Percentiles rank a stretch among this genome's conserved stretches.
These are phyloP conservation scores for Collybia sp. DNA, from an alignment of 768 basidiomycete genomes.

Conservation along the genomic window DNA sequence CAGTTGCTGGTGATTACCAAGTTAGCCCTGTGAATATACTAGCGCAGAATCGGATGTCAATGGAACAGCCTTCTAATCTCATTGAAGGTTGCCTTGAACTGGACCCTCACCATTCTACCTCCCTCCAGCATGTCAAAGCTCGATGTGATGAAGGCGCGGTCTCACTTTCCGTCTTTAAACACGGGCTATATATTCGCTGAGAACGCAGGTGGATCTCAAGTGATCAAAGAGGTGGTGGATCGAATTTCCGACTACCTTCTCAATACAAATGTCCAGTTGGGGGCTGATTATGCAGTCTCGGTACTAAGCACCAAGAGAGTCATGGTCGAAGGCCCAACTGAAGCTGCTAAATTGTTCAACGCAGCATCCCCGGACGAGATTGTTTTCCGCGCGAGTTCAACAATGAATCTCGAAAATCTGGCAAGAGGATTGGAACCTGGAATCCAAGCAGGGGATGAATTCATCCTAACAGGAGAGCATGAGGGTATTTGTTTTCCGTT, in stretches of 20 bases:
- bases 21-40: too few species aligned
- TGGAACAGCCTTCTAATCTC: too few species aligned
- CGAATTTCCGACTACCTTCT: slow-evolving; percentile 62
- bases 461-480: slow-evolving; percentile 76
- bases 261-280: slow-evolving; percentile 71
- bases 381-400: slow-evolving; percentile 62
- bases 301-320: slow-evolving; percentile 44
- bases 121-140: slow-evolving; percentile 20
- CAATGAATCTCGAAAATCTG: slow-evolving; percentile 66
- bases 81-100: too few species aligned
- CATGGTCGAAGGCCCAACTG: slow-evolving; percentile 41
- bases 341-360: slow-evolving; percentile 59
- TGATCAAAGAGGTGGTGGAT: slow-evolving; percentile 48
- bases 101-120: neutral
- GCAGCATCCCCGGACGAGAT: slow-evolving; percentile 60
- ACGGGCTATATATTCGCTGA: slow-evolving; percentile 66
- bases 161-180: slow-evolving; percentile 58
- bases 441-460: slow-evolving; percentile 60
- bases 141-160: slow-evolving; percentile 47
- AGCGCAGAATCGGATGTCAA: too few species aligned
- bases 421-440: slow-evolving; percentile 53
- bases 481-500: slow-evolving; percentile 43
- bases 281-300: slow-evolving; percentile 64
- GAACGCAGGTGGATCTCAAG: slow-evolving; percentile 75
- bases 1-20: too few species aligned